phyloP scores from a whole-genome alignment of 2,329 filamentous ascomycete genomes.

The Penicillium sp. region DNA sequence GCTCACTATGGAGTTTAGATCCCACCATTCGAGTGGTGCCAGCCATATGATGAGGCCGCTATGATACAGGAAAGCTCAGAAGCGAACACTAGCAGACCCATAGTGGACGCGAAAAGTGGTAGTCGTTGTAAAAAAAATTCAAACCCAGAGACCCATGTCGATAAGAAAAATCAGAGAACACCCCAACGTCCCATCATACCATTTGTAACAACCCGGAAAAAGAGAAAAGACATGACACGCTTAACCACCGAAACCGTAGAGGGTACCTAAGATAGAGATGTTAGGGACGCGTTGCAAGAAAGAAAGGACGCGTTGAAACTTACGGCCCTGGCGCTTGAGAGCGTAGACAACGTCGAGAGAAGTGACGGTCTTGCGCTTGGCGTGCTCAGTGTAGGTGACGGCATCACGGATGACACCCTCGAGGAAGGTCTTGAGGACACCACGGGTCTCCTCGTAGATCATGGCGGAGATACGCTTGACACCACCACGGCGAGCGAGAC shows the following conservation, averaged over 20 bases:
- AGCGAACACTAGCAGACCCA: conserved; percentile 41
- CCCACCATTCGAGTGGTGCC: conserved; percentile 34
- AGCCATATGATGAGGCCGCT: conserved; percentile 39
- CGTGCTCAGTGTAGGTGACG: conserved; percentile 80
- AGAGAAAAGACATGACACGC: conserved; percentile 36
- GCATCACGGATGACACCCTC: conserved; percentile 78
- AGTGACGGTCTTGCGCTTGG: conserved; percentile 64
- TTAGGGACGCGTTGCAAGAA: conserved; percentile 18
- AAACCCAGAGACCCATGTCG: conserved; percentile 46
- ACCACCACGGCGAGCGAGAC: conserved; percentile 98
- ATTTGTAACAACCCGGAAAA: conserved; percentile 37
- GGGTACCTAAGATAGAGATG: conserved; percentile 53
- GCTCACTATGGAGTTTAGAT: conserved; percentile 12
- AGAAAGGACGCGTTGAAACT: conserved; percentile 15
- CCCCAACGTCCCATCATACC: conserved; percentile 48
- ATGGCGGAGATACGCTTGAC: conserved; percentile 99
- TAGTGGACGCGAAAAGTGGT: conserved; percentile 41
- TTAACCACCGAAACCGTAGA: conserved; percentile 91
- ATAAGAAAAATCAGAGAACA: conserved; percentile 42
- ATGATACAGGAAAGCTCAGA: conserved; percentile 44
- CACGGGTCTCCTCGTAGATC: conserved; percentile 83
- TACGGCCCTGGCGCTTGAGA: conserved; percentile 63
- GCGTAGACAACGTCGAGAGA: conserved; percentile 65
- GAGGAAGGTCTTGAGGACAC: conserved; percentile 81
- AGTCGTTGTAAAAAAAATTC: conserved; percentile 37